Percentiles rank a stretch among this genome's conserved stretches.
These are phyloP conservation scores for Gloeostereum incarnatum DNA, from an alignment of 768 basidiomycete species.

Conservation along the genomic window DNA sequence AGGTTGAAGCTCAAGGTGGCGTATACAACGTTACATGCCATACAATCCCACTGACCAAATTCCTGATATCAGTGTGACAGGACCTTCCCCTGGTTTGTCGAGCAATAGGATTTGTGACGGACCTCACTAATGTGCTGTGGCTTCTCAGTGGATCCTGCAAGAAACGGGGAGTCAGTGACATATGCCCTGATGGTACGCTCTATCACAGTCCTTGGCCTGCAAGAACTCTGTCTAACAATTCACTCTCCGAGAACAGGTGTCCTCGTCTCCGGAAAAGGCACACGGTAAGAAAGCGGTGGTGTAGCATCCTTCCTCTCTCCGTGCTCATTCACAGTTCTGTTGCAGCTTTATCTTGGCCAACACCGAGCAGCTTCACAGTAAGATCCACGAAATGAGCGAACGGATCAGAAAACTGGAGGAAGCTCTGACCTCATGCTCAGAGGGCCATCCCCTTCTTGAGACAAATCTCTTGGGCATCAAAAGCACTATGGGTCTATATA, in stretches of 20 bases:
- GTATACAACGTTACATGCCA: too few relatives aligned
- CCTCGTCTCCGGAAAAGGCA: conserved; percentile 57
- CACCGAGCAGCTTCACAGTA: conserved; percentile 54
- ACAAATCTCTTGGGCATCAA: conserved; percentile 44
- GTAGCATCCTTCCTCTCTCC: conserved; percentile 4
- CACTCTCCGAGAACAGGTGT: conserved; percentile 29
- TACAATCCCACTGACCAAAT: neutral
- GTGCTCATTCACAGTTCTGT: conserved; percentile 4
- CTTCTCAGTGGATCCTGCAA: conserved; percentile 15
- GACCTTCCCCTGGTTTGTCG: conserved; percentile 34
- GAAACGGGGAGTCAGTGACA: conserved; percentile 58
- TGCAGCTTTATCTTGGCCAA: conserved; percentile 52
- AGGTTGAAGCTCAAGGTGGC: conserved; percentile 51
- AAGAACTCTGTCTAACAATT: neutral
- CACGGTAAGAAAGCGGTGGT: conserved; percentile 23
- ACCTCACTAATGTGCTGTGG: neutral
- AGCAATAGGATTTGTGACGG: conserved; percentile 20
- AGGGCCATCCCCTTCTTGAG: conserved; percentile 39
- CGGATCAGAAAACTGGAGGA: conserved; percentile 56
- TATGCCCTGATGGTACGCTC: conserved; percentile 51
- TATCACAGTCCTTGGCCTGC: too few relatives aligned
- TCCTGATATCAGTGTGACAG: conserved; percentile 35
- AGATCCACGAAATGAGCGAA: conserved; percentile 60
- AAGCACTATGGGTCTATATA: conserved; percentile 44
- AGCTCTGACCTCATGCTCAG: conserved; percentile 28